phyloP scores from a whole-genome alignment of 1,284 basidiomycete genomes.

The Singerocomus inundabilis region DNA sequence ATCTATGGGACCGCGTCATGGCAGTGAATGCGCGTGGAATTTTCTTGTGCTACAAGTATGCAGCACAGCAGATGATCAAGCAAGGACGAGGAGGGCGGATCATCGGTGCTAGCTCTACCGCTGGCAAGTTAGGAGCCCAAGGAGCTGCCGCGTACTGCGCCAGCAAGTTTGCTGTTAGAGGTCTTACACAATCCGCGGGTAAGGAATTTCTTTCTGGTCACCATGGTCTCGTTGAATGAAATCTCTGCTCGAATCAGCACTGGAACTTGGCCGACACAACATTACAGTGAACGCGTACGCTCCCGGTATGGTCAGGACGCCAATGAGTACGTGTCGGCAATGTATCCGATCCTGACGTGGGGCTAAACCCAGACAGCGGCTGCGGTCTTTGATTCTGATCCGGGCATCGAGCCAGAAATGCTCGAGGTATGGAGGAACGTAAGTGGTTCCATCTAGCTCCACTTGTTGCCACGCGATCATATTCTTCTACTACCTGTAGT shows the following conservation, averaged over 20 bases:
- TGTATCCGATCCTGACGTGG: neutral
- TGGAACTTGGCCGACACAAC: constrained; percentile 31
- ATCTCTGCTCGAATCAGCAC: constrained; percentile 8
- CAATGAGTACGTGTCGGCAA: constrained; percentile 10
- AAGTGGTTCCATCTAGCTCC: neutral
- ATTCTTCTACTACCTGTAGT: neutral
- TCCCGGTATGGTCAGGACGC: constrained; percentile 14
- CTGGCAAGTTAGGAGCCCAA: constrained; percentile 18
- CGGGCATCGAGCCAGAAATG: no score
- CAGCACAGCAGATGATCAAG: constrained; percentile 34
- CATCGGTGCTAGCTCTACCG: constrained; percentile 32
- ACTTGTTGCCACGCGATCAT: neutral
- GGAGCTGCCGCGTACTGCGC: constrained; percentile 17
- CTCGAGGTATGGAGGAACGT: neutral
- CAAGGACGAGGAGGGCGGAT: constrained; percentile 39
- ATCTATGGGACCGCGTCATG: constrained; percentile 24
- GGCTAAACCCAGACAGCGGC: neutral
- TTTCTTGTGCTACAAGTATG: constrained; percentile 35
- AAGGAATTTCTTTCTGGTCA: neutral
- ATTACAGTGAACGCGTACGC: constrained; percentile 26
- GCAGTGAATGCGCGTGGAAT: constrained; percentile 30
- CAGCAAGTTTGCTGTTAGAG: constrained; percentile 34
- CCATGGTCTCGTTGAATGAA: neutral
- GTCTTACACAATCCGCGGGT: constrained; percentile 29
- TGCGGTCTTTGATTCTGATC: neutral